Evolutionary conservation across 768 basidiomycete species (phyloP).

Genomic region (Chalciporus piperatus): DNA sequence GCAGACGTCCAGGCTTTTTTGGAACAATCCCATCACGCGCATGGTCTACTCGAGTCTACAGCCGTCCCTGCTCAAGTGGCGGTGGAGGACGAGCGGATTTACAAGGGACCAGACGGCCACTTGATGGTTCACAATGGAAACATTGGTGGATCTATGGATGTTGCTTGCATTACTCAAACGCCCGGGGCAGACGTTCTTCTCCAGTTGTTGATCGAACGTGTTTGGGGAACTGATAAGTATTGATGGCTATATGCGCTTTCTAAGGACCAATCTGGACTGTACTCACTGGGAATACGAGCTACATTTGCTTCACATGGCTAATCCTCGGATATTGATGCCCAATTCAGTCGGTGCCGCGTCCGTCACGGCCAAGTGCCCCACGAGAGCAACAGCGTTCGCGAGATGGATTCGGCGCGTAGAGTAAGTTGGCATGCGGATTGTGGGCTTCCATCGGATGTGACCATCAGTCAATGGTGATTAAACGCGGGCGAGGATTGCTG

Average conservation of each 20-base stretch:
- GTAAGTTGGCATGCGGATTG: no score
- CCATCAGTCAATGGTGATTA: no score
- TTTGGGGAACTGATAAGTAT: slow-evolving; percentile 44
- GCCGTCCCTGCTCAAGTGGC: slow-evolving; percentile 55
- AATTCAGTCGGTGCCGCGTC: no score
- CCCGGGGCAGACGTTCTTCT: slow-evolving; percentile 60
- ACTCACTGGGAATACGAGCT: no score
- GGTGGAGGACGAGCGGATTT: slow-evolving; percentile 34
- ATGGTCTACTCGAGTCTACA: slow-evolving; percentile 45
- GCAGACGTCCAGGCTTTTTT: slow-evolving; percentile 57
- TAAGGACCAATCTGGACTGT: neutral
- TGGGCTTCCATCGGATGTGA: no score
- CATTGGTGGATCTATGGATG: slow-evolving; percentile 31
- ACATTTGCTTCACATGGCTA: no score
- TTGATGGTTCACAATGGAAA: slow-evolving; percentile 15
- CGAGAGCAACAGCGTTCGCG: no score
- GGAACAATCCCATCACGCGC: slow-evolving; percentile 33
- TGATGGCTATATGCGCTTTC: neutral
- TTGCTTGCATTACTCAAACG: slow-evolving; percentile 53
- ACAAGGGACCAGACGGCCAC: slow-evolving; percentile 16
- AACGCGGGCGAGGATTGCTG: no score
- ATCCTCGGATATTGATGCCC: no score
- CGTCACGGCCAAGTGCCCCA: no score
- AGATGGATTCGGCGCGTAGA: no score
- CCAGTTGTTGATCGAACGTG: slow-evolving; percentile 45